Evolutionary conservation across 2,329 filamentous ascomycete species (phyloP).

Genomic region (Ceratocystis diversiconidia): DNA sequence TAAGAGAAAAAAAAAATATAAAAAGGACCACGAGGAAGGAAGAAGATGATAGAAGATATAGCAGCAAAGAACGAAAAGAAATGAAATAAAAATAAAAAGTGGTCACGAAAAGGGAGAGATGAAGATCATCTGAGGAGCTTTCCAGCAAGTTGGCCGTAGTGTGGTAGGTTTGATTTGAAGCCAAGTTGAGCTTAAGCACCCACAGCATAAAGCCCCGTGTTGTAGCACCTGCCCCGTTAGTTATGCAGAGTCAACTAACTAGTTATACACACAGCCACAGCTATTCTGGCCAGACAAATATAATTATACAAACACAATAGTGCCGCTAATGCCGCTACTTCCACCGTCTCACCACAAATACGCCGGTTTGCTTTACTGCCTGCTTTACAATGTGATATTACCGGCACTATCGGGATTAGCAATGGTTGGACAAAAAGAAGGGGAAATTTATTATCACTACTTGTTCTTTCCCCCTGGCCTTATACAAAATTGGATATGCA

Average conservation of each 20-base stretch:
- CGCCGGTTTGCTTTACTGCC: too few species aligned
- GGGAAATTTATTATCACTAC: too few species aligned
- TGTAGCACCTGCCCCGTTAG: not conserved
- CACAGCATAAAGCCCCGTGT: not conserved
- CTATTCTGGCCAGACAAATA: not conserved
- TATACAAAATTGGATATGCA: not conserved
- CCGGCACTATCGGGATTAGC: not conserved
- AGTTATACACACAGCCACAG: not conserved
- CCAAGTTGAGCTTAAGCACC: constrained; percentile 4
- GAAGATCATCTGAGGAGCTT: not conserved
- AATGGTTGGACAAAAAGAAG: too few species aligned
- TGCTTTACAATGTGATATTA: too few species aligned
- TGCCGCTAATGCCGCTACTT: too few species aligned
- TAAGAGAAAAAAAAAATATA: not conserved
- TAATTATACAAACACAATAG: too few species aligned
- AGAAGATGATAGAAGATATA: constrained; percentile 4
- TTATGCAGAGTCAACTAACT: not conserved
- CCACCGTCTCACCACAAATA: too few species aligned
- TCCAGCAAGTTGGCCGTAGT: not conserved
- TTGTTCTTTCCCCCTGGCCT: too few species aligned
- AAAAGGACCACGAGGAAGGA: not conserved
- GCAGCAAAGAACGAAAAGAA: constrained; percentile 11
- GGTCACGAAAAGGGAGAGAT: constrained; percentile 8
- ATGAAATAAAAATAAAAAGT: constrained; percentile 11
- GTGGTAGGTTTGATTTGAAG: not conserved